Conservation (phyloP, 495 filamentous ascomycete species). For the Diplogelasinospora grovesii region DNA sequence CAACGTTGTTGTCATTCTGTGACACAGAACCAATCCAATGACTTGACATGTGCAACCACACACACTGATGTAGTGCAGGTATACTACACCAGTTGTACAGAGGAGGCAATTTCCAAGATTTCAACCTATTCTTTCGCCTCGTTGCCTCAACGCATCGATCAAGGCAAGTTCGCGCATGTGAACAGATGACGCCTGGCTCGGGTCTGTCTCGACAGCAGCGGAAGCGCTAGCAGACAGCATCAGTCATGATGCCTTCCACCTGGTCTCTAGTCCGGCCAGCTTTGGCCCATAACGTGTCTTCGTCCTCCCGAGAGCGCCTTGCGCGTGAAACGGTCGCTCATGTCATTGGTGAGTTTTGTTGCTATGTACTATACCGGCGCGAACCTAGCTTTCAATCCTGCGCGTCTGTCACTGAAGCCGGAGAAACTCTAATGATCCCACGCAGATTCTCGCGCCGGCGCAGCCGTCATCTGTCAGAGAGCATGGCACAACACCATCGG, state of each 20-base stretch:
- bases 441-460: constrained; percentile 11
- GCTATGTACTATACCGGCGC: background rate
- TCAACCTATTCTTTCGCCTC: background rate
- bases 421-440: constrained; percentile 7
- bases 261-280: constrained; percentile 18
- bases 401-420: background rate
- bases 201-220: constrained; percentile 21
- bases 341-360: constrained; percentile 17
- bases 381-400: background rate
- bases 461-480: constrained; percentile 19
- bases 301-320: constrained; percentile 12
- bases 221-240: constrained; percentile 11
- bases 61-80: constrained; percentile 3
- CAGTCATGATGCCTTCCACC: constrained; percentile 25
- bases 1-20: background rate
- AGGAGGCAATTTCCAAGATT: constrained; percentile 4
- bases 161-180: constrained; percentile 6
- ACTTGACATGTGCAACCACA: background rate
- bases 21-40: too few relatives aligned
- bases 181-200: constrained; percentile 18
- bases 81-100: background rate
- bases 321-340: constrained; percentile 5
- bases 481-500: constrained; percentile 26
- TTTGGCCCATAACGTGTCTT: constrained; percentile 18
- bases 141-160: background rate